Percentiles rank a stretch among this genome's conserved stretches.
Conservation (phyloP, 306 rosid genomes). For the Sechiopsis laciniata region DNA sequence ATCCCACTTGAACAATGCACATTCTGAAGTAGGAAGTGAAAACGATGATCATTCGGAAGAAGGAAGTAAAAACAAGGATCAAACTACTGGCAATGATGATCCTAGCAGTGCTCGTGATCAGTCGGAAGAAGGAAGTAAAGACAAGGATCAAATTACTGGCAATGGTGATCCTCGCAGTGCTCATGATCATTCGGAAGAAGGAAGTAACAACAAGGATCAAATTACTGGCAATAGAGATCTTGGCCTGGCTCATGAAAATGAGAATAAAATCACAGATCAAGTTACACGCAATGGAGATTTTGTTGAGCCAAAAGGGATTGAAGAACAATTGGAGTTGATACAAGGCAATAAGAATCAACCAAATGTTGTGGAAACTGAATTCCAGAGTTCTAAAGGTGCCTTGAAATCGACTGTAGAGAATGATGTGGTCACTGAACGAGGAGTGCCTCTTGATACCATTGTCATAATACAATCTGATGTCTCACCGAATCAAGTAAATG, state of each 20-base stretch:
- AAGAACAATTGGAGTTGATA: slow-evolving; percentile 13
- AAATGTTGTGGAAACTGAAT: slow-evolving; percentile 20
- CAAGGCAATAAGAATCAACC: slow-evolving; percentile 18
- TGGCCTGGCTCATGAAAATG: slow-evolving; percentile 14
- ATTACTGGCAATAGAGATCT: slow-evolving; percentile 18
- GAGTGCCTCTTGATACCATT: slow-evolving; percentile 14
- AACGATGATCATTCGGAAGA: too few relatives aligned
- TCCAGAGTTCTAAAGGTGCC: slow-evolving; percentile 14
- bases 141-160: slow-evolving; percentile 5
- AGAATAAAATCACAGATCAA: neutral
- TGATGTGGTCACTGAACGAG: slow-evolving; percentile 29
- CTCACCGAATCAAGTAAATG: neutral
- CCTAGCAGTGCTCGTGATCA: neutral
- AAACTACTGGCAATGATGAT: slow-evolving; percentile 16
- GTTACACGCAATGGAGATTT: slow-evolving; percentile 19
- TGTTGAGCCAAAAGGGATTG: slow-evolving; percentile 15
- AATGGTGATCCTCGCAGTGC: slow-evolving; percentile 12
- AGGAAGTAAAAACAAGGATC: slow-evolving; percentile 13
- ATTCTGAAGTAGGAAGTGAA: too few relatives aligned
- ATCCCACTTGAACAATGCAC: neutral
- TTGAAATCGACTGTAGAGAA: slow-evolving; percentile 20
- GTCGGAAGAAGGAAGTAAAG: slow-evolving; percentile 2
- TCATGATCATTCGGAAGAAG: slow-evolving; percentile 16
- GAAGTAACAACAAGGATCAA: neutral
- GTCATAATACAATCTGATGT: neutral